These are phyloP conservation scores for Colletotrichum karsti DNA, from an alignment of 2,329 filamentous ascomycete genomes.

Conservation along the genomic window DNA sequence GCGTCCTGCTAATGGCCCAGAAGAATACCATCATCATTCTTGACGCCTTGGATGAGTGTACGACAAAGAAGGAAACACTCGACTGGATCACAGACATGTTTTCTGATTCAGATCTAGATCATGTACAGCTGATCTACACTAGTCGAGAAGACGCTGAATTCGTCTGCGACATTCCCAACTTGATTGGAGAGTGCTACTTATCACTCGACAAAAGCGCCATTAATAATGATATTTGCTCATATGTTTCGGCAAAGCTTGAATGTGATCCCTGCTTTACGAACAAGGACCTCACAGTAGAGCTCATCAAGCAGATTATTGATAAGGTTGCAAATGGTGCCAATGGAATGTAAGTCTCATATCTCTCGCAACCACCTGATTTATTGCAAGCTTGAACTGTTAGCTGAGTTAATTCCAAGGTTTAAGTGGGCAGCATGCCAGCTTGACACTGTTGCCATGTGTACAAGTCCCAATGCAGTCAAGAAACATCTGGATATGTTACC, in stretches of 20 bases:
- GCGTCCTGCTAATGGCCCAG: conserved; percentile 31
- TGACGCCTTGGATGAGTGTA: conserved; percentile 35
- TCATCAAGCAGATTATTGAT: not conserved
- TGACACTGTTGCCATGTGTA: not conserved
- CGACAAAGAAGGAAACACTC: conserved; percentile 29
- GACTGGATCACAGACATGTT: conserved; percentile 28
- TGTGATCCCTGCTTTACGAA: not conserved
- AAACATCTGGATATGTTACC: not conserved
- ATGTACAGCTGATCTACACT: not conserved
- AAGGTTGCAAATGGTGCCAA: not conserved
- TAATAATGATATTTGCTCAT: not conserved
- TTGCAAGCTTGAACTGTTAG: no score
- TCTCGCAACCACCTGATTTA: rapidly evolving
- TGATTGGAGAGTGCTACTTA: not conserved
- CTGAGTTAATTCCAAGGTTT: not conserved
- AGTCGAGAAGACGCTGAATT: no score
- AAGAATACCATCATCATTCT: conserved; percentile 26
- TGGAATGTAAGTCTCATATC: not conserved
- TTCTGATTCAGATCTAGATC: not conserved
- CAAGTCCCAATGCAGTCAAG: not conserved
- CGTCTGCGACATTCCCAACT: not conserved
- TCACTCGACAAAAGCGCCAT: not conserved
- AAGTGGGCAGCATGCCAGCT: not conserved
- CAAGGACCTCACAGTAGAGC: not conserved
- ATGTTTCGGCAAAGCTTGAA: not conserved